These are phyloP conservation scores for Pythium dissimile DNA, from an alignment of 352 stramenopile genomes.

Conservation along the genomic window DNA sequence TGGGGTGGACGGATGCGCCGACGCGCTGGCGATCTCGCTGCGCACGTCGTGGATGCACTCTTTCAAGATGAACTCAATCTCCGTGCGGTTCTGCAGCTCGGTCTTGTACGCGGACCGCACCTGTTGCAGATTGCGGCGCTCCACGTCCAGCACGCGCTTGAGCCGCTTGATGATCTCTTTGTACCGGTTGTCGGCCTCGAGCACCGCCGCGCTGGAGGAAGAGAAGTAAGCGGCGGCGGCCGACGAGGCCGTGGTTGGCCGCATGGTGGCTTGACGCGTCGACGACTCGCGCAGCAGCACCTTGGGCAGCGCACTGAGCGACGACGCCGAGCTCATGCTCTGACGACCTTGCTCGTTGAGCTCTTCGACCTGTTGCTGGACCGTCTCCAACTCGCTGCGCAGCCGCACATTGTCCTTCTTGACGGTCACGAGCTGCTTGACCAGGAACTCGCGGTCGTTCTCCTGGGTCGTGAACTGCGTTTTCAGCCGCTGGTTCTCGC, in stretches of 20 bases:
- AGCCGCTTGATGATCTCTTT: slow-evolving; percentile 92
- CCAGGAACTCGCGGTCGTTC: slow-evolving; percentile 92
- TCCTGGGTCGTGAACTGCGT: slow-evolving; percentile 91
- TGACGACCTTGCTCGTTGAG: slow-evolving; percentile 39
- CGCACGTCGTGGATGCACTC: slow-evolving; percentile 84
- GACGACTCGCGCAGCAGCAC: slow-evolving; percentile 1
- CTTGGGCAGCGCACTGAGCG: slow-evolving; percentile 24
- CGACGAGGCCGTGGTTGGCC: slow-evolving; percentile 21
- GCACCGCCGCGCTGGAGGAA: neutral
- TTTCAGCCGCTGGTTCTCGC: slow-evolving; percentile 88
- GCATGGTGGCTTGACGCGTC: slow-evolving; percentile 8
- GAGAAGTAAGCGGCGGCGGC: slow-evolving; percentile 26
- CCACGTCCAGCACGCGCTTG: slow-evolving; percentile 86
- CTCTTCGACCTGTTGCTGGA: slow-evolving; percentile 54
- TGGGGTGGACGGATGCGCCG: slow-evolving; percentile 22
- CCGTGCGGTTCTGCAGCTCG: slow-evolving; percentile 71
- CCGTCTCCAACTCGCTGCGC: slow-evolving; percentile 47
- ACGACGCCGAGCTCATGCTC: slow-evolving; percentile 15
- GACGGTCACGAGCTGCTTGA: slow-evolving; percentile 88
- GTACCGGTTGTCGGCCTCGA: slow-evolving; percentile 75
- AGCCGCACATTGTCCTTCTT: slow-evolving; percentile 91
- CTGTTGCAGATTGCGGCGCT: slow-evolving; percentile 79
- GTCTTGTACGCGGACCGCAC: slow-evolving; percentile 66
- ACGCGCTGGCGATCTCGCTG: slow-evolving; percentile 41
- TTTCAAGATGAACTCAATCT: slow-evolving; percentile 80